phyloP scores from a whole-genome alignment of 148 eudicot genomes.

The Tetragonia tetragonoides region DNA sequence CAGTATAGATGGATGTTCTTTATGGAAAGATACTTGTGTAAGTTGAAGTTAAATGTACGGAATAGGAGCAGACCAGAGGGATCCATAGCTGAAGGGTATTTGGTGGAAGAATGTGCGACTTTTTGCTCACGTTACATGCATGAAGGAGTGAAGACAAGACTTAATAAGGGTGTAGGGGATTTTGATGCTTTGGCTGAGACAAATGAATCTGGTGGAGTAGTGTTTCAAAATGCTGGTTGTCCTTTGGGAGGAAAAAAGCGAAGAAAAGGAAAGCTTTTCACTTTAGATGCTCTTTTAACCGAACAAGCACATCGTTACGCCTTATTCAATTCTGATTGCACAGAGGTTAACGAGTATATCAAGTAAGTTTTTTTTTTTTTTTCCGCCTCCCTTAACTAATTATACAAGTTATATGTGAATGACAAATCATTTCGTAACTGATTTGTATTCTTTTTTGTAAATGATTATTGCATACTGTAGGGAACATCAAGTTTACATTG shows the following conservation, averaged over 20 bases:
- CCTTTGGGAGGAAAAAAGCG: no score
- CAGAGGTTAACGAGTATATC: no score
- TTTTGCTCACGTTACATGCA: conserved; percentile 5
- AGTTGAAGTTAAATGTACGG: conserved; percentile 9
- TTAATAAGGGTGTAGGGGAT: not conserved
- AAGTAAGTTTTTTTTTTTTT: no score
- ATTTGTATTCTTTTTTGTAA: not conserved
- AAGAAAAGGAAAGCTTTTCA: no score
- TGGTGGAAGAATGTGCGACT: not conserved
- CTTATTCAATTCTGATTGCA: no score
- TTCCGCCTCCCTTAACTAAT: no score
- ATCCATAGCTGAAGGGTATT: conserved; percentile 18
- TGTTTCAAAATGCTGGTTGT: no score
- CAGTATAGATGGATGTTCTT: conserved; percentile 7
- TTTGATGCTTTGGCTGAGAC: not conserved
- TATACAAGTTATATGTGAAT: no score
- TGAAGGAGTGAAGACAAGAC: not conserved
- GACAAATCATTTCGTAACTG: no score
- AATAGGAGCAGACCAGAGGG: not conserved
- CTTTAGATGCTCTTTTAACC: no score
- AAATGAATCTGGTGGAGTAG: no score
- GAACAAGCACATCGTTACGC: no score
- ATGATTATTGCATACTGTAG: not conserved
- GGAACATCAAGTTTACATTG: conserved; percentile 1
- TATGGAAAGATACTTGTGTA: conserved; percentile 6